Percentiles rank a stretch among this genome's conserved stretches.
These are phyloP conservation scores for Fusarium nematophilum DNA, from an alignment of 2,329 filamentous ascomycete species.

Conservation along the genomic window DNA sequence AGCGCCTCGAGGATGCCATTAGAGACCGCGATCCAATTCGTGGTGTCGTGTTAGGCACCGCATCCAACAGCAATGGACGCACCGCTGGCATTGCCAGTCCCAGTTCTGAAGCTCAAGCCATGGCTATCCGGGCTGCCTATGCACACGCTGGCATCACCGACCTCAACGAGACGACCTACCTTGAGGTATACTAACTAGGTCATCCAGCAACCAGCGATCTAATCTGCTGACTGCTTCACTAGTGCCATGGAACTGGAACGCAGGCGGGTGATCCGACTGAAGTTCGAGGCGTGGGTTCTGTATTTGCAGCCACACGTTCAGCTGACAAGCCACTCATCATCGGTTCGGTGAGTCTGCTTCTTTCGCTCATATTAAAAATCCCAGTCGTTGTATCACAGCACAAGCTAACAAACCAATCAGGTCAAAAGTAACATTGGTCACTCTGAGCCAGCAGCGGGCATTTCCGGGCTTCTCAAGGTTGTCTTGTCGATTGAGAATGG, in stretches of 20 bases:
- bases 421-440: constrained; percentile 51
- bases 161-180: constrained; percentile 41
- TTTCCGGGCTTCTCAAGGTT: constrained; percentile 46
- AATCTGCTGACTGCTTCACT: neutral
- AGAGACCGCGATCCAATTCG: constrained; percentile 54
- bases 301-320: constrained; percentile 34
- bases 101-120: constrained; percentile 45
- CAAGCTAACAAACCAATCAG: neutral
- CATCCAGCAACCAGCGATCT: neutral
- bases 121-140: constrained; percentile 47
- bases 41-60: constrained; percentile 46
- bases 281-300: constrained; percentile 41
- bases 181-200: constrained; percentile 42
- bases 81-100: constrained; percentile 51
- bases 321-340: constrained; percentile 38
- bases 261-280: constrained; percentile 53
- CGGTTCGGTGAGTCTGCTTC: constrained; percentile 31
- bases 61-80: constrained; percentile 46
- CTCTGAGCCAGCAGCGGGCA: constrained; percentile 44
- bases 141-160: constrained; percentile 39
- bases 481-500: constrained; percentile 43
- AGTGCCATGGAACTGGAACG: constrained; percentile 54
- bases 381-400: neutral
- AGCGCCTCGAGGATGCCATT: constrained; percentile 56
- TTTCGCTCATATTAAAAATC: neutral